A percentile compares a stretch with the other conserved stretches of the same genome.
phyloP scores from a whole-genome alignment of 805 yeast species.

The Phaffomyces thermotolerans region DNA sequence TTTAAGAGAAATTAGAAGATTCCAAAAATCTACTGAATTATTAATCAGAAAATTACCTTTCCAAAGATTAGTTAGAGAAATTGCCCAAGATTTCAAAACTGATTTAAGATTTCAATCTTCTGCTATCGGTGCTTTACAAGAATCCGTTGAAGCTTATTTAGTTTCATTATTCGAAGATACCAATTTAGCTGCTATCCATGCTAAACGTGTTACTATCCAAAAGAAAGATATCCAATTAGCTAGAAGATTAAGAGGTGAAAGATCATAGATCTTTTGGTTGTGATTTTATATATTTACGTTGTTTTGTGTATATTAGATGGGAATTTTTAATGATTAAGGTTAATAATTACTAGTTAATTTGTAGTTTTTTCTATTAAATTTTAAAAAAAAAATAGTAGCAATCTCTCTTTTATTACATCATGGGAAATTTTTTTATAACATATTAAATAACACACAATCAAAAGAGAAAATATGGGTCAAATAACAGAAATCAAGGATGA shows the following conservation, averaged over 20 bases:
- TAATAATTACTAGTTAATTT: conserved; percentile 1
- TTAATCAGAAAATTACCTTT: conserved; percentile 94
- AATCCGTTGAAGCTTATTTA: conserved; percentile 96
- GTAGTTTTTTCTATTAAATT: no score
- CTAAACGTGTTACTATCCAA: conserved; percentile 97
- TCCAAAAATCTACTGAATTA: conserved; percentile 92
- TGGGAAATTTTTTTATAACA: not conserved
- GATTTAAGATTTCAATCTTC: conserved; percentile 95
- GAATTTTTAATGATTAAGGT: conserved; percentile 10
- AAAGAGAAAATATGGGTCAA: conserved; percentile 15
- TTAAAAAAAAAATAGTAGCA: no score
- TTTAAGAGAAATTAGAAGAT: conserved; percentile 93
- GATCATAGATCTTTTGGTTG: conserved; percentile 45
- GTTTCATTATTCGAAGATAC: conserved; percentile 96
- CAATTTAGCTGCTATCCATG: conserved; percentile 97
- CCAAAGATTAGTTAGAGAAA: conserved; percentile 94
- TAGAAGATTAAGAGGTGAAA: conserved; percentile 96
- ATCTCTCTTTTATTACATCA: not conserved
- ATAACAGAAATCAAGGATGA: conserved; percentile 21
- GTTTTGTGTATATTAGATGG: conserved; percentile 21
- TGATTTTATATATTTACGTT: not conserved
- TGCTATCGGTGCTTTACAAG: conserved; percentile 97
- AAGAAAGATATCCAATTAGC: conserved; percentile 98
- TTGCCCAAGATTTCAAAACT: conserved; percentile 89
- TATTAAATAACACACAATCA: not conserved